These are phyloP conservation scores for Vitis vinifera DNA, from an alignment of 164 flowering plant genomes.

Conservation along the genomic window DNA sequence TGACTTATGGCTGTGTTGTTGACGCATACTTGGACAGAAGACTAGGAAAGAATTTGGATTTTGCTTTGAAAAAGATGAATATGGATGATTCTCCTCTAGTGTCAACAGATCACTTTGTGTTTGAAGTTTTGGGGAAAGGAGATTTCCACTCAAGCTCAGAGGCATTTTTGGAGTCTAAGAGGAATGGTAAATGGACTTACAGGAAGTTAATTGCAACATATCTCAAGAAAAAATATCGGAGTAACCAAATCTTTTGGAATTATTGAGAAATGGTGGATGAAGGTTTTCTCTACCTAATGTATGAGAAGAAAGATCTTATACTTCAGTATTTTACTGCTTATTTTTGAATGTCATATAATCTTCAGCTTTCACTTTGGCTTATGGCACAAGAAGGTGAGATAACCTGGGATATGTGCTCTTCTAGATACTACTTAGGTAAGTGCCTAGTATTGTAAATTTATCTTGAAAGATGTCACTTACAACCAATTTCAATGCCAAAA, in stretches of 20 bases:
- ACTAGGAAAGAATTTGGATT: conserved; percentile 68
- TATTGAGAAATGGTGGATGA: conserved; percentile 55
- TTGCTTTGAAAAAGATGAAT: conserved; percentile 62
- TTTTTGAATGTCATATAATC: neutral
- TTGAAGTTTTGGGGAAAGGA: conserved; percentile 86
- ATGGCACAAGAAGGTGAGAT: neutral
- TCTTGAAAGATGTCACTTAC: neutral
- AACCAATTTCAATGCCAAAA: neutral
- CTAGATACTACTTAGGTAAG: neutral
- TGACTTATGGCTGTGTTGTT: conserved; percentile 87
- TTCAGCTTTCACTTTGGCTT: neutral
- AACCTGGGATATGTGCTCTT: neutral
- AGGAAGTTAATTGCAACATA: conserved; percentile 47
- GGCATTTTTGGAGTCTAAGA: conserved; percentile 55
- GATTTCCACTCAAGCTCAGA: conserved; percentile 79
- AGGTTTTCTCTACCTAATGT: neutral
- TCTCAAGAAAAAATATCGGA: conserved; percentile 61
- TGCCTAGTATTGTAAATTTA: neutral
- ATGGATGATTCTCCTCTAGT: conserved; percentile 38
- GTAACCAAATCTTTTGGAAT: conserved; percentile 91
- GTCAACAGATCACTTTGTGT: conserved; percentile 67
- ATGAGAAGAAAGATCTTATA: too few species aligned
- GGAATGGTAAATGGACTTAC: conserved; percentile 59
- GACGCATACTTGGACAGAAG: conserved; percentile 80
- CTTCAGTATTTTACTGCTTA: too few species aligned